phyloP scores from a whole-genome alignment of 345 rosid genomes.

The Trapa incisa region DNA sequence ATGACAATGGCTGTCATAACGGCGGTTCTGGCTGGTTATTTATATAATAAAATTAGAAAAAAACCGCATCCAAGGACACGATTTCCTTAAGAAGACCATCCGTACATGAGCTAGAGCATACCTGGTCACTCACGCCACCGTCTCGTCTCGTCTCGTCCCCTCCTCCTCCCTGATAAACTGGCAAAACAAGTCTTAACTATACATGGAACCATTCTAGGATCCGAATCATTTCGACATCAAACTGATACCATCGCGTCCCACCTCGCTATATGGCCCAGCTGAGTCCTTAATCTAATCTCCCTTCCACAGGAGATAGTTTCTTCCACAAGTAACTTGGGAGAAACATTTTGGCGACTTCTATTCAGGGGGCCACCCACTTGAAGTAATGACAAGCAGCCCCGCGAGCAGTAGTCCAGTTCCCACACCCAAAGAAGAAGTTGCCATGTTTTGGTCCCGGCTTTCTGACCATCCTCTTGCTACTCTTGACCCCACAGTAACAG shows the following conservation, averaged over 20 bases:
- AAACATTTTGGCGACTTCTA: background rate
- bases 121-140: no score
- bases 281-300: background rate
- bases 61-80: slow-evolving; percentile 5
- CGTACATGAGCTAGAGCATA: slow-evolving; percentile 2
- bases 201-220: no score
- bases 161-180: background rate
- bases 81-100: background rate
- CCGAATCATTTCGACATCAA: no score
- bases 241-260: background rate
- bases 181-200: no score
- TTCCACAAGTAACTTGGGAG: background rate
- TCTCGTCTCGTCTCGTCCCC: no score
- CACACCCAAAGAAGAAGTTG: slow-evolving; percentile 40
- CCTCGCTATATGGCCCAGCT: background rate
- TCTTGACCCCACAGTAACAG: slow-evolving; percentile 39
- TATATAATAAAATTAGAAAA: background rate
- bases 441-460: slow-evolving; percentile 41
- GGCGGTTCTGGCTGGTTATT: slow-evolving; percentile 2
- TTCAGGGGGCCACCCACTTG: slow-evolving; percentile 32
- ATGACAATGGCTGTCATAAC: background rate
- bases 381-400: slow-evolving; percentile 36
- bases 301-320: slow-evolving; percentile 5
- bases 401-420: slow-evolving; percentile 35
- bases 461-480: slow-evolving; percentile 30